phyloP scores from a whole-genome alignment of 352 stramenopile species.

The Phytophthora constricta region DNA sequence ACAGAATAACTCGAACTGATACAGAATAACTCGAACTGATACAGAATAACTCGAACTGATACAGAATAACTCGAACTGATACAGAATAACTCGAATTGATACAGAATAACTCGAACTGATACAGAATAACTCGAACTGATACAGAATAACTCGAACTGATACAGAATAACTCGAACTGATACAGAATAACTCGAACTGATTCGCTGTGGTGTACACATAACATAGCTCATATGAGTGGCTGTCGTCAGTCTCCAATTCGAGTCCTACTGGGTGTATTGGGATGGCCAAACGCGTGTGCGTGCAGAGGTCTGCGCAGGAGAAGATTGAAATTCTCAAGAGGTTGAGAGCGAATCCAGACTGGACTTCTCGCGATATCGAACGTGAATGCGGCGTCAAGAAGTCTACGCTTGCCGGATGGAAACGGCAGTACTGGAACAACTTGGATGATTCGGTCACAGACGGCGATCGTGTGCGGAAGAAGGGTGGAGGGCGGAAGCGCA shows the following conservation, averaged over 20 bases:
- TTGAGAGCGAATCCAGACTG: conserved; percentile 3
- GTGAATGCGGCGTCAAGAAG: background rate
- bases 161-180: background rate
- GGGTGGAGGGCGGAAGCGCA: background rate
- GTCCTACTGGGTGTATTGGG: background rate
- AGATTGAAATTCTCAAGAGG: background rate
- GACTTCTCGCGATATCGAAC: background rate
- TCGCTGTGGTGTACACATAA: too few species aligned
- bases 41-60: too few species aligned
- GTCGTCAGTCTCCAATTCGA: background rate
- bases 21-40: too few species aligned
- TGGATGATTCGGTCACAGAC: background rate
- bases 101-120: too few species aligned
- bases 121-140: too few species aligned
- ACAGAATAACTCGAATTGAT: too few species aligned
- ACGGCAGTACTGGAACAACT: background rate
- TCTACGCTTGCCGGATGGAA: background rate
- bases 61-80: too few species aligned
- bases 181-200: background rate
- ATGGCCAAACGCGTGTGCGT: background rate
- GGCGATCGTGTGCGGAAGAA: background rate
- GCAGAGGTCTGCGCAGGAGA: background rate
- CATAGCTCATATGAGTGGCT: background rate
- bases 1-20: too few species aligned
- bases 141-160: background rate